Evolutionary conservation across 345 rosid species (phyloP), one percentile per base, ranked within the genome.

Genomic region (Euphorbia tirucalli): DNA sequence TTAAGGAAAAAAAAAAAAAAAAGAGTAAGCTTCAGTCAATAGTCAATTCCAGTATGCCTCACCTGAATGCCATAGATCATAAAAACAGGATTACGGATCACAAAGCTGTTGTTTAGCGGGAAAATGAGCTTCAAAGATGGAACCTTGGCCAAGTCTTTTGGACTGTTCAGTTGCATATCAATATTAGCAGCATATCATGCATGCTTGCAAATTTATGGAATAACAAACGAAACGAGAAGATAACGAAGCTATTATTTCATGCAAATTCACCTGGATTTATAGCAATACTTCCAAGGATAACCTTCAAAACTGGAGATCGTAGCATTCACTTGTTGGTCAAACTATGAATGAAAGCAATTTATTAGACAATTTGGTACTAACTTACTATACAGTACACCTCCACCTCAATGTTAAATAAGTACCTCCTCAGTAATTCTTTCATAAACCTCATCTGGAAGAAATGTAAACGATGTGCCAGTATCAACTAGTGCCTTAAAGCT

Each of bases 401-500:
- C 3, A 35, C 39, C 32, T 60, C 37, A 60, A 24, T 1, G 11
- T 22, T 37, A 55, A 61, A 69, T 39, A 39, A 69, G 41, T 76
- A 89, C 93, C 98, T 93, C 97, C 27, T 75, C 13, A 46, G 87
- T 80, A 77, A 91, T 72, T 65, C 66, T 80, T 60, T 83, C 76
- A 72, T 78, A 93, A 54, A 87, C 79, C 11, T 67, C 86, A 66
- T 77, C 31, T 0, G 98, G 96, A 72, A 93, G 87, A 75, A 72
- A 85, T n/a, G 98, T 88, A 81, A 93, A 93, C 1, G 98, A 93
- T 55, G 96, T 76, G 68, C 97, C 98, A 76, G 92, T 91, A 79
- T 93, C 98, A 30, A 93, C 82, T 69, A 83, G 30, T 27, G 91
- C 87, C 35, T 27, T 82, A 77, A 91, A 89, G 66, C 75, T 76